Evolutionary conservation across 345 rosid species (phyloP), one percentile per base, ranked within the genome.

Genomic region (Corchorus olitorius): DNA sequence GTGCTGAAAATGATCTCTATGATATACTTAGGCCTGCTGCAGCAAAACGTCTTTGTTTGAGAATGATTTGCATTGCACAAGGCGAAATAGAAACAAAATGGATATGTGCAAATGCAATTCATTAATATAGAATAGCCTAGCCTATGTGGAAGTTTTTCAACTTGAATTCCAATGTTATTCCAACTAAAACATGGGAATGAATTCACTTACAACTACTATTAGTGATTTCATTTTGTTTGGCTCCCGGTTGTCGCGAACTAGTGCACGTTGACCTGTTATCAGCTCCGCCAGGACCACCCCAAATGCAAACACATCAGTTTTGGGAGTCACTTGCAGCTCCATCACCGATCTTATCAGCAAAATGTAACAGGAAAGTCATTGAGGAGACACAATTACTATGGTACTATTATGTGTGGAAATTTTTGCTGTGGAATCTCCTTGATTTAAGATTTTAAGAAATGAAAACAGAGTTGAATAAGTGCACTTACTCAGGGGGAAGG

Each of bases 201-300:
- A 17, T 65, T 35, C 12, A 77, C 89, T 81, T 71, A 88, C 91
- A 4, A 86, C 72, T 63, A 86, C 73, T 20, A 86, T 86, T 34
- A 90, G 84, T 14, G 91, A 86, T 65, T 76, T 89, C 86, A 81
- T 53, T 75, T 80, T 91, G 73, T 62, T 76, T 14, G 88, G 83
- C 62, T 91, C 86, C n/a, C 70, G 55, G 60, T 77, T 79, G 79
- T 89, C 91, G 2, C 88, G 92, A 65, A 79, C 50, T 15, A 89
- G 82, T 8, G 92, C 94, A 14, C 86, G 88, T 37, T 85, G 86
- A 19, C 92, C 91, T 0, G 92, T 89, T 74, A 89, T 87, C 59
- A 91, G 89, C 87, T 89, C 94, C 7, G 88, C 90, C 52, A 89
- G 78, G 58, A 89, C 90, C 76, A 91, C 92, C 65, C 92, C 92